A percentile compares a stretch with the other conserved stretches of the same genome.
Evolutionary conservation across 177 flowering plant species (phyloP).

Genomic region (Tripterygium wilfordii): DNA sequence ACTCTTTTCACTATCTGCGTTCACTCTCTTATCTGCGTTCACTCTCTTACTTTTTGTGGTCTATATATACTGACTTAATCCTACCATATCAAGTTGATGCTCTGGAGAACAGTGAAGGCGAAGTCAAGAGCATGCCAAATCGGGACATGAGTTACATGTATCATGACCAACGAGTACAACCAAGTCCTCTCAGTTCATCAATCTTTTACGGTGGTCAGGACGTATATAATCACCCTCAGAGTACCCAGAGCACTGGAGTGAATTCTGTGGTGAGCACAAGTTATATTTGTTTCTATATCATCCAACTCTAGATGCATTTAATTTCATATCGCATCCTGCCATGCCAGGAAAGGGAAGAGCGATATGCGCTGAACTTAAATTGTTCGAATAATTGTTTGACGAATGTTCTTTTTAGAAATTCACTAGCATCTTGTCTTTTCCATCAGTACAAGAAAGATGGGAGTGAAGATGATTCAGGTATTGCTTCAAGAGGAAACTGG

Average conservation of each 20-base stretch:
- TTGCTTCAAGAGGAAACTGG: conserved; percentile 77
- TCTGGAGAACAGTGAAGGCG: conserved; percentile 10
- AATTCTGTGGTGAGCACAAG: conserved; percentile 21
- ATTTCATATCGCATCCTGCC: not conserved
- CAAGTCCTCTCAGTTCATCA: conserved; percentile 47
- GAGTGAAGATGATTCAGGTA: conserved; percentile 52
- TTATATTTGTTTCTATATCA: not conserved
- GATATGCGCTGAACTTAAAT: too few species aligned
- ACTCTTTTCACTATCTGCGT: too few species aligned
- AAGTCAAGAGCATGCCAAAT: conserved; percentile 5
- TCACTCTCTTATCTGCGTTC: too few species aligned
- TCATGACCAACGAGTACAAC: conserved; percentile 36
- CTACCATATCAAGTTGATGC: conserved; percentile 14
- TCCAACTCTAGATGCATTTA: not conserved
- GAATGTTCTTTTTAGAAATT: too few species aligned
- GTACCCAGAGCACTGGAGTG: conserved; percentile 15
- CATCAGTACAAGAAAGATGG: conserved; percentile 31
- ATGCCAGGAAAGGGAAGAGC: too few species aligned
- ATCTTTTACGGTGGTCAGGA: conserved; percentile 58
- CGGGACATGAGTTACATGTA: conserved; percentile 20
- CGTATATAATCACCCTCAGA: conserved; percentile 26
- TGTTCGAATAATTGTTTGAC: too few species aligned
- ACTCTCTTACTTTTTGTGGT: too few species aligned
- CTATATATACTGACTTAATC: too few species aligned
- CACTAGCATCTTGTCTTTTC: not conserved